phyloP scores from a whole-genome alignment of 116 monocot genomes.

The Dioscorea cayenensis region DNA sequence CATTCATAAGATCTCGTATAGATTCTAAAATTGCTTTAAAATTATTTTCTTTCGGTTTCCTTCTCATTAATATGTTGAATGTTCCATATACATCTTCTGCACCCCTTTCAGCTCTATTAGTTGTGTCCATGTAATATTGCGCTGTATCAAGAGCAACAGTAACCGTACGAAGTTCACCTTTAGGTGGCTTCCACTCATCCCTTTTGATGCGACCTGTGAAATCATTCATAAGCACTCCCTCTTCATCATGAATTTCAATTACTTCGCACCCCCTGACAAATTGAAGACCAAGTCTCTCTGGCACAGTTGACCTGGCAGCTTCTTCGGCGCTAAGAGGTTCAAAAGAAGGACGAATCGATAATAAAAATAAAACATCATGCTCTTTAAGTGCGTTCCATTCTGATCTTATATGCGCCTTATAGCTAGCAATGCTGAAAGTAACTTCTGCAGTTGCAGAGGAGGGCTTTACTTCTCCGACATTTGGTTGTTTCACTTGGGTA shows the following conservation, averaged over 20 bases:
- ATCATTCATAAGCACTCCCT: constrained; percentile 97
- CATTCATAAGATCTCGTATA: constrained; percentile 98
- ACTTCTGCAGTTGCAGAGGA: constrained; percentile 82
- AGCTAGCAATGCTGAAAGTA: constrained; percentile 87
- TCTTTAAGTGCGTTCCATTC: constrained; percentile 96
- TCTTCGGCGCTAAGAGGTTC: constrained; percentile 90
- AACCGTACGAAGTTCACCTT: constrained; percentile 90
- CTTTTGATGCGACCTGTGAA: constrained; percentile 94
- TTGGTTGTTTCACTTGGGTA: constrained; percentile 86
- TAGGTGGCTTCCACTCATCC: constrained; percentile 99
- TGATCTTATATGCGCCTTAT: constrained; percentile 80
- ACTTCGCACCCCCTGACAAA: constrained; percentile 98
- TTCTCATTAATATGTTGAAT: constrained; percentile 91
- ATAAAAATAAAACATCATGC: constrained; percentile 95
- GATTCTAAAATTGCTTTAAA: constrained; percentile 99
- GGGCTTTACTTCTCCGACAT: constrained; percentile 96
- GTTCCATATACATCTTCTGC: constrained; percentile 79
- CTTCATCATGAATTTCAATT: constrained; percentile 88
- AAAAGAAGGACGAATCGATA: constrained; percentile 95
- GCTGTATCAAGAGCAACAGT: constrained; percentile 88
- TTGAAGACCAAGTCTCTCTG: constrained; percentile 86
- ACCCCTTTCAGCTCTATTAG: constrained; percentile 64
- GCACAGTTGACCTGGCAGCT: constrained; percentile 81
- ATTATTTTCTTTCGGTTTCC: constrained; percentile 99
- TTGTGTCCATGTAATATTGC: constrained; percentile 89